Conservation (phyloP, 495 filamentous ascomycete species). For the Elasticomyces elasticus region DNA sequence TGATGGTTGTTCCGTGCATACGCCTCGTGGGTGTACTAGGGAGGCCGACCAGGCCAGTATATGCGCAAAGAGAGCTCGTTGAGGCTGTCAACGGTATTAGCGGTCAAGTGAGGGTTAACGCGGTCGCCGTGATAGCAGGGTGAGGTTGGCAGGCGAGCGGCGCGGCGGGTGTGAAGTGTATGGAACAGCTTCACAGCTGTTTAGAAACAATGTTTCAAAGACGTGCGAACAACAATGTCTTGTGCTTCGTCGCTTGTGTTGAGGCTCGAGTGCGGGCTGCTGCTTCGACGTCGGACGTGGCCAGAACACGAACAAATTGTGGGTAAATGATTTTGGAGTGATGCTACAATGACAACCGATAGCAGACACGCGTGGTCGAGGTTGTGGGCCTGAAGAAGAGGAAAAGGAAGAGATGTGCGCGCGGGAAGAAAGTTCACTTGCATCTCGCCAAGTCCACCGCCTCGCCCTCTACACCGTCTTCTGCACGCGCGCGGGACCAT, state of each 20-base stretch:
- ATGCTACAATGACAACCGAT: too few species aligned
- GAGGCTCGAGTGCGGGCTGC: too few species aligned
- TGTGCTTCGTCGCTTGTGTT: neutral
- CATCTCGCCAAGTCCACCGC: too few species aligned
- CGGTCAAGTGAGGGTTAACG: neutral
- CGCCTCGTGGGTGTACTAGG: neutral
- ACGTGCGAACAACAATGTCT: neutral
- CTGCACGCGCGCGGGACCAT: too few species aligned
- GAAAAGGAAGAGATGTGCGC: too few species aligned
- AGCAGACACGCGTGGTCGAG: too few species aligned
- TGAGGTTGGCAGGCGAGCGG: neutral
- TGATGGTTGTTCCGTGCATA: constrained; percentile 7
- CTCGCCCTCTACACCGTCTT: too few species aligned
- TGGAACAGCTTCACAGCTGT: neutral
- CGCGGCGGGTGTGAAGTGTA: neutral
- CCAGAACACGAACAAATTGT: too few species aligned
- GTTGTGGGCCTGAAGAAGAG: too few species aligned
- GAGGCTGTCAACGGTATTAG: neutral
- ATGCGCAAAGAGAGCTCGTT: neutral
- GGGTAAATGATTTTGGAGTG: too few species aligned
- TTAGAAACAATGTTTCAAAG: neutral
- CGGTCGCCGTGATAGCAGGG: neutral
- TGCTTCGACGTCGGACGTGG: too few species aligned
- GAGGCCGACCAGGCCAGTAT: constrained; percentile 19
- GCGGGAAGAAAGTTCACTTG: too few species aligned